A percentile compares a stretch with the other conserved stretches of the same genome.
phyloP scores from a whole-genome alignment of 2,329 filamentous ascomycete genomes.

The Hirsutella thompsonii region DNA sequence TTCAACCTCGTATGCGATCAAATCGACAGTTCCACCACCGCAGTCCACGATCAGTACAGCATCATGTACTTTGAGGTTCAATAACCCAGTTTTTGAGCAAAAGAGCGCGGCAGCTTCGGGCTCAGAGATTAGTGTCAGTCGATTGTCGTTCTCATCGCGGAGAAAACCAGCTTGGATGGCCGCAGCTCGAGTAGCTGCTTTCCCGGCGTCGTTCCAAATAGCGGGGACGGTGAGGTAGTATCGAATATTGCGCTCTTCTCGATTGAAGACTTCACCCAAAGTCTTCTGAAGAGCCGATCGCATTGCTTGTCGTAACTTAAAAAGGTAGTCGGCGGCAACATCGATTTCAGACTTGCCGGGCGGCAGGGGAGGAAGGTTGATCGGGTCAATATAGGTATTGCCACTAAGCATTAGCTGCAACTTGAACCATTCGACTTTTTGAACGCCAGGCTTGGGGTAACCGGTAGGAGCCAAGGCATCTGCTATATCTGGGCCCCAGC shows the following conservation, averaged over 20 bases:
- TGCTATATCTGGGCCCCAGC: conserved; percentile 96
- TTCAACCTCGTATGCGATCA: conserved; percentile 98
- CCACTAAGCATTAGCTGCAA: conserved; percentile 96
- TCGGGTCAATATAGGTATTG: conserved; percentile 98
- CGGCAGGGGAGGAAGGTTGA: conserved; percentile 93
- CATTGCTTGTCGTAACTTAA: conserved; percentile 96
- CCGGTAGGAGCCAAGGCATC: conserved; percentile 93
- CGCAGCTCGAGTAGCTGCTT: conserved; percentile 88
- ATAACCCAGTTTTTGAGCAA: conserved; percentile 89
- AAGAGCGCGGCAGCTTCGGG: conserved; percentile 95
- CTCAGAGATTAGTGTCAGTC: conserved; percentile 87
- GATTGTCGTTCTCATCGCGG: conserved; percentile 94
- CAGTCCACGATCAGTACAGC: conserved; percentile 98
- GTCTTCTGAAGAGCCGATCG: conserved; percentile 91
- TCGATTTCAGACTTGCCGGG: conserved; percentile 98
- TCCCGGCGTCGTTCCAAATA: conserved; percentile 98
- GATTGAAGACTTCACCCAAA: conserved; percentile 90
- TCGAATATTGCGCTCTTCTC: conserved; percentile 94
- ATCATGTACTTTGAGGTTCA: conserved; percentile 96
- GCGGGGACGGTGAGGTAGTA: conserved; percentile 98
- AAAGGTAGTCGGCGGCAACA: conserved; percentile 97
- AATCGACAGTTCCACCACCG: conserved; percentile 93
- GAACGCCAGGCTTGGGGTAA: conserved; percentile 93
- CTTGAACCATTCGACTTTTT: conserved; percentile 99
- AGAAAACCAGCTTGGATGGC: conserved; percentile 96